Evolutionary conservation across 108 stramenopile genomes (phyloP), one percentile per base, ranked within the genome.

Genomic region (Cyclotella choctawhatcheeana): DNA sequence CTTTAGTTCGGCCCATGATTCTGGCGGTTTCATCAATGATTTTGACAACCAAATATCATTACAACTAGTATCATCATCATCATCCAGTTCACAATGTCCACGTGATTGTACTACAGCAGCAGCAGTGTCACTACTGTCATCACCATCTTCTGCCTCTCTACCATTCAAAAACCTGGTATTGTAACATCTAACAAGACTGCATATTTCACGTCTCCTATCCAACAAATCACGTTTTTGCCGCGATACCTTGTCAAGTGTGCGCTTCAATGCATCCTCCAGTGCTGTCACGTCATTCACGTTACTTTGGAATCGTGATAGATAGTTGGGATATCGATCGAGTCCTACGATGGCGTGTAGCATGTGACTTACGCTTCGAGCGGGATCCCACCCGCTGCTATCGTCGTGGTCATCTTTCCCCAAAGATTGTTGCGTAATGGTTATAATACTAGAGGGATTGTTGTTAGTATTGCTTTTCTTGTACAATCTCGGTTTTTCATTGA

Each of bases 271-370:
- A 25, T 60, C 16, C 69, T 93, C 88, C 40, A 93, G 63, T 18
- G 59, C 13, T 25, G 71, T 64, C 2, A 88, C 76, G 67, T 91
- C 89, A 22, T 51, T 33, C 0, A 74, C 17, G 3, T 82, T 54
- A n/a, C n/a, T n/a, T 31, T 65, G 45, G 73, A 86, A 90, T 47
- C 90, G 64, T 0, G 59, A 54, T 26, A 94, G 66, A 63, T 91
- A 94, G 67, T 89, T 90, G 0, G 93, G 93, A 66, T 94, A 94
- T 2, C 93, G 85, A 71, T 90, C 83, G 45, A 94, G 67, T 6
- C 93, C 93, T 22, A 86, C 90, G 16, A 94, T 44, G 2, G 93
- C 90, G 79, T 94, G 93, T 5, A 85, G 52, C 64, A 91, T 55
- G 69, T 94, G 93, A 24, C 89, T 76, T 54, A 74, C 60, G 33